phyloP scores from a whole-genome alignment of 805 yeast genomes.

The Saccharomycopsis fermentans region DNA sequence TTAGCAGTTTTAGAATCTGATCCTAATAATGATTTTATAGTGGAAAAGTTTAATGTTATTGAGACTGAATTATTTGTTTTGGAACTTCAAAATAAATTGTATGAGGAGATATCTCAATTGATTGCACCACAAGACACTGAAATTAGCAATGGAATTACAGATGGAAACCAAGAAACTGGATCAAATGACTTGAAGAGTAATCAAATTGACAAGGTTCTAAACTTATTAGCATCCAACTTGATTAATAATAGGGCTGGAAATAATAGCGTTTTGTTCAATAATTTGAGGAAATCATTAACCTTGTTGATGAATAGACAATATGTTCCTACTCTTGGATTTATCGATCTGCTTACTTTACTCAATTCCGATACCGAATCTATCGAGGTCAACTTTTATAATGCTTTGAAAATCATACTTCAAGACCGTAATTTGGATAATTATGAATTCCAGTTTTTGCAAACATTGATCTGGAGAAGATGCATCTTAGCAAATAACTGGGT shows the following conservation, averaged over 20 bases:
- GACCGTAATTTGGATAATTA: slow-evolving; percentile 20
- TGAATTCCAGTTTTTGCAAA: slow-evolving; percentile 28
- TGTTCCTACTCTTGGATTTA: slow-evolving; percentile 35
- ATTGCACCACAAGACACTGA: not conserved
- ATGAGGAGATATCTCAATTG: slow-evolving; percentile 20
- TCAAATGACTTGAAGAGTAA: slow-evolving; percentile 13
- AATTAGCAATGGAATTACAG: not conserved
- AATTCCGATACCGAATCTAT: slow-evolving; percentile 26
- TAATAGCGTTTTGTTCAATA: slow-evolving; percentile 9
- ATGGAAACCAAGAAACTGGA: not conserved
- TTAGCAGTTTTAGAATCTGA: slow-evolving; percentile 31
- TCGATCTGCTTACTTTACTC: slow-evolving; percentile 42
- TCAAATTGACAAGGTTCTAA: slow-evolving; percentile 20
- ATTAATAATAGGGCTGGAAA: slow-evolving; percentile 16
- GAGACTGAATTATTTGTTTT: slow-evolving; percentile 40
- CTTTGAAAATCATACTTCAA: slow-evolving; percentile 42
- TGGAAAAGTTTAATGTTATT: slow-evolving; percentile 31
- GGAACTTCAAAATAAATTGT: slow-evolving; percentile 38
- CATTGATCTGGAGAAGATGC: slow-evolving; percentile 50
- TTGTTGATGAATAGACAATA: slow-evolving; percentile 31
- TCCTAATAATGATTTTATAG: slow-evolving; percentile 11
- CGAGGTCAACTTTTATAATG: slow-evolving; percentile 30
- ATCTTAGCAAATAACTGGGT: slow-evolving; percentile 46
- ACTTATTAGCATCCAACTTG: slow-evolving; percentile 22
- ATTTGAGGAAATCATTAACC: slow-evolving; percentile 20